Conservation (phyloP, 495 filamentous ascomycete species). For the Penicillium maclennaniae region DNA sequence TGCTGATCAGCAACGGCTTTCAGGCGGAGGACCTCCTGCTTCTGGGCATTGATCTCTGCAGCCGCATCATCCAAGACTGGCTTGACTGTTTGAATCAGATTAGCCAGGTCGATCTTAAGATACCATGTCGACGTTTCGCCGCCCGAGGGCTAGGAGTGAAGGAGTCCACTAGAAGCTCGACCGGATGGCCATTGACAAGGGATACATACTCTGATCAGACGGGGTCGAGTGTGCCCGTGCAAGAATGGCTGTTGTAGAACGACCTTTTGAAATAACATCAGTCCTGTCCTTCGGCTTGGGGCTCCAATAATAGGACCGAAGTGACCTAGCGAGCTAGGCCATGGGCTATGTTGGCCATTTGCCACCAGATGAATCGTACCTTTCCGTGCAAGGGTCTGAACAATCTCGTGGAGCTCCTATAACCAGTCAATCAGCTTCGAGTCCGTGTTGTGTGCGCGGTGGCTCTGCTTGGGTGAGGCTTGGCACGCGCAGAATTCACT, state of each 20-base stretch:
- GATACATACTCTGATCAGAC: slow-evolving; percentile 62
- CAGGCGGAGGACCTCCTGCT: slow-evolving; percentile 49
- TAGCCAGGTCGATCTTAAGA: background rate
- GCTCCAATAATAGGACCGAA: background rate
- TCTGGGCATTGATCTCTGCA: slow-evolving; percentile 40
- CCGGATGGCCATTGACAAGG: background rate
- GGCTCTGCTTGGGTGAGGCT: slow-evolving; percentile 15
- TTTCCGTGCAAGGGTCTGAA: slow-evolving; percentile 71
- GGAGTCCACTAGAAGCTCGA: background rate
- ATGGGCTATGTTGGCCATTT: background rate
- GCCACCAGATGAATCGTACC: slow-evolving; percentile 34
- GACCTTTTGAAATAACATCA: slow-evolving; percentile 31
- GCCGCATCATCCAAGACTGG: slow-evolving; percentile 42
- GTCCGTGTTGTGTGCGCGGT: slow-evolving; percentile 7
- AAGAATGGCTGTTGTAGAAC: slow-evolving; percentile 72
- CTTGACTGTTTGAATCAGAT: slow-evolving; percentile 30
- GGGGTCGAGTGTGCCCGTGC: slow-evolving; percentile 89
- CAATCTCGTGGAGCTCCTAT: slow-evolving; percentile 72
- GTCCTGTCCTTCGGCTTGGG: background rate
- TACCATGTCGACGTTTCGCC: background rate
- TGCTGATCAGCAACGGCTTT: slow-evolving; percentile 69
- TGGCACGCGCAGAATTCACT: slow-evolving; percentile 24
- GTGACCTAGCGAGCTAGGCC: background rate
- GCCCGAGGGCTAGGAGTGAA: background rate
- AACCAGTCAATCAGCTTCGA: slow-evolving; percentile 9